A percentile compares a stretch with the other conserved stretches of the same genome.
Conservation (phyloP, 1,284 basidiomycete species). For the Neotropicomus parvogracilis region DNA sequence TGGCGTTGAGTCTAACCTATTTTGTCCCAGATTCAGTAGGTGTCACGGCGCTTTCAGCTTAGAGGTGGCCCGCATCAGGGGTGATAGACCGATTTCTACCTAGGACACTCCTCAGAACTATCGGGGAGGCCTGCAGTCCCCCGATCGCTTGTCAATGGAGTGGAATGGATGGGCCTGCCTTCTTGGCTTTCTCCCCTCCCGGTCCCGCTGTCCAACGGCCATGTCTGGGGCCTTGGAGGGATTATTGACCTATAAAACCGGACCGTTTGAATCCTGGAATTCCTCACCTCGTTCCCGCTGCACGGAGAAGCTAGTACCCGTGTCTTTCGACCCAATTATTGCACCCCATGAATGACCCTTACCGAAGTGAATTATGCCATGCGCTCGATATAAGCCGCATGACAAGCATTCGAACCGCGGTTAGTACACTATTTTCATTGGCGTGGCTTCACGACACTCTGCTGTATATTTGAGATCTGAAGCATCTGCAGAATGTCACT, state of each 20-base stretch:
- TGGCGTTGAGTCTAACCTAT: no score
- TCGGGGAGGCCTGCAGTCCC: not conserved
- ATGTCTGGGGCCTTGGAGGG: conserved; percentile 6
- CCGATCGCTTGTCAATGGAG: no score
- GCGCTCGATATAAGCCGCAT: conserved; percentile 1
- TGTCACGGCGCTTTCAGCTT: not conserved
- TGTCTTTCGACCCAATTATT: no score
- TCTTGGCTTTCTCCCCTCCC: not conserved
- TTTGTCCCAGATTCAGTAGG: no score
- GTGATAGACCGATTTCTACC: not conserved
- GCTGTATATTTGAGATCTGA: not conserved
- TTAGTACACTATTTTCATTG: not conserved
- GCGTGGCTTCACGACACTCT: not conserved
- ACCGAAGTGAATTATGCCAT: not conserved
- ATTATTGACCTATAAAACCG: not conserved
- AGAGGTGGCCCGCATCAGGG: no score
- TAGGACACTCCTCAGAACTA: no score
- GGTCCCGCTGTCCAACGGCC: not conserved
- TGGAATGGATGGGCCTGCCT: not conserved
- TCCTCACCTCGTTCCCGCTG: not conserved
- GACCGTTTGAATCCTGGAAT: not conserved
- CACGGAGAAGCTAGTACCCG: not conserved
- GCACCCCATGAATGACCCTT: not conserved
- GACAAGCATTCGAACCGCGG: not conserved
- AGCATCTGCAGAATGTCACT: not conserved